Base-by-base conservation (phyloP, 768 basidiomycete species). In the Boletus pseudo-olivaceus region DNA sequence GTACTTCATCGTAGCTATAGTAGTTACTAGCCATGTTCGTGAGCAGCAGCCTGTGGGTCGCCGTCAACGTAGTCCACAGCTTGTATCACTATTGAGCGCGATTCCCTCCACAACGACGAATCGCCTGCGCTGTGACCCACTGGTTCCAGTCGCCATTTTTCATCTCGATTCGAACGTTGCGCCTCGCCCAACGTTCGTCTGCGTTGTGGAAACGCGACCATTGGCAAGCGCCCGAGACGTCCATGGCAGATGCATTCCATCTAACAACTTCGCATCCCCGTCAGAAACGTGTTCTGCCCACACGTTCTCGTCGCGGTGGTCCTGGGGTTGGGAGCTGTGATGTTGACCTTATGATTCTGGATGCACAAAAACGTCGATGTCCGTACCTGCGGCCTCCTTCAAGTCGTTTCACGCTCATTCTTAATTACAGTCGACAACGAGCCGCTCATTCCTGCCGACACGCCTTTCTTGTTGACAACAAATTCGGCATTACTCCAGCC, bases 281-380 rank as follows among this genome's bases (percentile, higher is more conserved):
- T 52, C 85, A 84, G 72, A 88, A 87, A 73, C 85, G 92, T 69
- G 85, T 92, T 41, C 75, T 92, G 53, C 93, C 93, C 40, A 82
- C 89, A 69, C 82, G 93, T 62, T 81, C 87, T 52, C 79, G 90
- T 62, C 82, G 92, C 52, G 87, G 89, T 51, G 90, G 89, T 15
- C 86, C 88, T 29, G 90, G 89, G 34, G 82, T 90, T 47, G 90
- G 92, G 52, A 86, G 73, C 56, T 84, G 85, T 67, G 88, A 91
- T 67, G 78, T 85, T 17, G 93, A 95, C 75, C 62, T 83, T 51
- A 85, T 91, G 83, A 89, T 95, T 68, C 71, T 93, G 58, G 91
- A 93, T 61, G 87, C 85, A 58, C 79, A 87, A 63, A 83, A 83
- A 72, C 82, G 83, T 71, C 85, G 83, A 77, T 74, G 93, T 93